Conservation (phyloP, 768 basidiomycete genomes). For the Lactarius deliciosus region DNA sequence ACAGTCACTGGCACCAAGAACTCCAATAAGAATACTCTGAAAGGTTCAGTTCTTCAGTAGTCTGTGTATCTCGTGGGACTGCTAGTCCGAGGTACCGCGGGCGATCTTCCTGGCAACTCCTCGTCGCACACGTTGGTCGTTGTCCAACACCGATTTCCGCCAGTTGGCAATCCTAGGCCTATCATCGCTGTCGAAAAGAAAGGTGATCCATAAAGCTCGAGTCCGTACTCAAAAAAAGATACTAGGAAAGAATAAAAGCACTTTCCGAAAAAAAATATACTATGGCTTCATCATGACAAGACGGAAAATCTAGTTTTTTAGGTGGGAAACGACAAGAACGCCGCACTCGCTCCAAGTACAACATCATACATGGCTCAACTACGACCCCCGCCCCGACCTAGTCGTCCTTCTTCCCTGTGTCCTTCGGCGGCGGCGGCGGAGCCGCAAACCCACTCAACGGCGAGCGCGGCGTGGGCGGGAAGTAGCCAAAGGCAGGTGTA, state of each 20-base stretch:
- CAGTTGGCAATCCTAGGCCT: background rate
- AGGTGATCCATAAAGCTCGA: too few species aligned
- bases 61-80: too few species aligned
- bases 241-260: too few species aligned
- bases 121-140: too few species aligned
- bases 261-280: too few species aligned
- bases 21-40: too few species aligned
- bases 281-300: background rate
- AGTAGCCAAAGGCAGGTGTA: constrained; percentile 33
- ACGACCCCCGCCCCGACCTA: background rate
- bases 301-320: background rate
- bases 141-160: too few species aligned
- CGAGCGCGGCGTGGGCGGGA: constrained; percentile 41
- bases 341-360: background rate
- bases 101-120: too few species aligned
- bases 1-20: too few species aligned
- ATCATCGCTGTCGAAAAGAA: background rate
- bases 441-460: constrained; percentile 21
- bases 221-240: too few species aligned
- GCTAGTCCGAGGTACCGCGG: too few species aligned
- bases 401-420: constrained; percentile 13
- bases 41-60: too few species aligned
- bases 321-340: background rate
- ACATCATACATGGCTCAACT: constrained; percentile 4
- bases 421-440: constrained; percentile 5